Evolutionary conservation across 2,329 filamentous ascomycete genomes (phyloP).

Genomic region (Myrmaecium sp.): DNA sequence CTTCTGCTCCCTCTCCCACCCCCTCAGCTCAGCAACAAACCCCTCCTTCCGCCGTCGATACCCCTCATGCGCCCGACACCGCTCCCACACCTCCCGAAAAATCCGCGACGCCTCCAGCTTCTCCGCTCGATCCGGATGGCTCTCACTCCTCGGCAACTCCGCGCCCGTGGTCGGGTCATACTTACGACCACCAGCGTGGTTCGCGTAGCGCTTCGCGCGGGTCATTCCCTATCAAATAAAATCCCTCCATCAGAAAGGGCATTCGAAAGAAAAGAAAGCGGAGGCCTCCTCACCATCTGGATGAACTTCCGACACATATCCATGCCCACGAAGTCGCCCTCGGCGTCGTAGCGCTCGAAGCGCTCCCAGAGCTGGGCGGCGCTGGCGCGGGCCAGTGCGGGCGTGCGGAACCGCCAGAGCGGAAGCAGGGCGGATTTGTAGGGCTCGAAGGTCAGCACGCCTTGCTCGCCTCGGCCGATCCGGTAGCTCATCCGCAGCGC

Average conservation of each 20-base stretch:
- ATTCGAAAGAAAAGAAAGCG: neutral
- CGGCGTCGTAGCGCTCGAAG: slow-evolving; percentile 35
- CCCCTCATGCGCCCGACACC: slow-evolving; percentile 25
- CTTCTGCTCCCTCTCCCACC: slow-evolving; percentile 18
- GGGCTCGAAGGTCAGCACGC: slow-evolving; percentile 45
- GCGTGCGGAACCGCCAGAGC: slow-evolving; percentile 41
- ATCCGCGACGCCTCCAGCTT: slow-evolving; percentile 33
- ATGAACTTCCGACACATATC: slow-evolving; percentile 49
- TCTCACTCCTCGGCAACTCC: slow-evolving; percentile 27
- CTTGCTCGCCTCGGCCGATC: slow-evolving; percentile 43
- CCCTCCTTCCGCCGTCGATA: slow-evolving; percentile 28
- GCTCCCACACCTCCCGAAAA: slow-evolving; percentile 33
- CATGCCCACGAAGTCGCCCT: slow-evolving; percentile 44
- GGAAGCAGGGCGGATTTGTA: slow-evolving; percentile 45
- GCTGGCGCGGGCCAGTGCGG: slow-evolving; percentile 33
- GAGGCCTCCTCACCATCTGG: slow-evolving; percentile 32
- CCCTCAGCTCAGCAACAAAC: slow-evolving; percentile 31
- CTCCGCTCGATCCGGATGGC: slow-evolving; percentile 30
- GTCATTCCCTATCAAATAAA: slow-evolving; percentile 35
- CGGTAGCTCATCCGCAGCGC: slow-evolving; percentile 33
- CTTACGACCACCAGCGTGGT: slow-evolving; percentile 38
- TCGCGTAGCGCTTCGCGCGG: slow-evolving; percentile 41
- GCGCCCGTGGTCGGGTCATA: slow-evolving; percentile 26
- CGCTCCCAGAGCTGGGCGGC: slow-evolving; percentile 30
- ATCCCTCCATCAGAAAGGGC: neutral